Evolutionary conservation across 108 stramenopile genomes (phyloP), one percentile per base, ranked within the genome.

Genomic region (Skeletonema potamos): DNA sequence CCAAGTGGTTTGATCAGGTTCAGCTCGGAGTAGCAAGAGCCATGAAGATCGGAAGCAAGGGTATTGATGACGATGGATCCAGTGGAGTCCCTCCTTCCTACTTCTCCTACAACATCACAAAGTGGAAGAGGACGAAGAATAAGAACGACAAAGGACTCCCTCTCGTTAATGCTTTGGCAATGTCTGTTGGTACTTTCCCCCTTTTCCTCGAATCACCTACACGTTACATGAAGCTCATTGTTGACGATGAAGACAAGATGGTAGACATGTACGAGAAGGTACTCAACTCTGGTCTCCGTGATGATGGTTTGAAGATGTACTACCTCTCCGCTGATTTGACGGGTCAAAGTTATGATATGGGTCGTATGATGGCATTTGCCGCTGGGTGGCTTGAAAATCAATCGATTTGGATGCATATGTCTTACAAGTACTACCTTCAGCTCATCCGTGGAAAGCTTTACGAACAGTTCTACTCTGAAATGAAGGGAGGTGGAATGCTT

Each of bases 301-400:
- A 98, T 68, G 64, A 88, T 30, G 66, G 72, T 10, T 79, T 96
- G 63, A 87, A 86, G 36, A 94, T 94, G 93, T 98, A 96, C 87
- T 93, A 69, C 60, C 74, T 98, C 46, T 95, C 92, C 44, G 93
- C 92, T 56, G 91, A 87, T 75, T 86, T 98, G 32, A 80, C 83
- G 48, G 96, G 96, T 36, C 96, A 98, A 76, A 88, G 86, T 57
- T 93, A 84, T 66, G 96, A 96, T 61, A 96, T 96, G 91, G 97
- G 97, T 70, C 79, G 97, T 44, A 96, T 96, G 88, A 98, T 95
- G 89, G 95, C 95, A 8, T 98, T 98, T 66, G 75, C 95, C 24
- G 95, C 97, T 36, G 97, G 97, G 20, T 98, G 97, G 97, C 84
- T 98, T 20, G 97, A 98, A 83, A 96, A 98, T 77, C 91, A 96